Evolutionary conservation across 163 green algal genomes (phyloP).

Genomic region (Scenedesmus sp.): DNA sequence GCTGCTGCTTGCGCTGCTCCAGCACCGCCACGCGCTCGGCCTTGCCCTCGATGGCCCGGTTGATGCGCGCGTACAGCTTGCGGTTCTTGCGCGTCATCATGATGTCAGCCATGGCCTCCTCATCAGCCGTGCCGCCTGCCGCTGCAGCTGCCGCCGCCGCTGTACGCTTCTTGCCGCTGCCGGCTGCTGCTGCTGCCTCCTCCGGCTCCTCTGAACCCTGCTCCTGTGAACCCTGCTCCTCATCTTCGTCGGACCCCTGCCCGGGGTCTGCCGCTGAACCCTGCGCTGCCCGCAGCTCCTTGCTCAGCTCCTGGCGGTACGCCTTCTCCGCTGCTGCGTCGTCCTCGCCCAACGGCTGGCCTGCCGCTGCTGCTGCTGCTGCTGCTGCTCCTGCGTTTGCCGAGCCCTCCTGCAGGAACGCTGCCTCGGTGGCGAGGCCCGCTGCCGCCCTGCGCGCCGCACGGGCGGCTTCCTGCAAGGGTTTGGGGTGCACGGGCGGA

Average conservation of each 20-base stretch:
- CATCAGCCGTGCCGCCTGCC: constrained; percentile 63
- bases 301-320: constrained; percentile 82
- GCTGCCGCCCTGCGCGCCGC: constrained; percentile 62
- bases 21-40: constrained; percentile 59
- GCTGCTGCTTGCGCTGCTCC: constrained; percentile 49
- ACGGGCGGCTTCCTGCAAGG: constrained; percentile 65
- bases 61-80: constrained; percentile 92
- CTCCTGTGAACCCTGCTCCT: constrained; percentile 13
- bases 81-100: constrained; percentile 94
- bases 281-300: constrained; percentile 76
- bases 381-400: constrained; percentile 59
- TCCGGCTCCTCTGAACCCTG: background rate
- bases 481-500: background rate
- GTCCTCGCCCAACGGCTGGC: constrained; percentile 38
- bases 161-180: background rate
- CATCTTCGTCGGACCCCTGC: constrained; percentile 43
- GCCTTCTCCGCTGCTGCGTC: constrained; percentile 69
- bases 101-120: constrained; percentile 82
- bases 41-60: constrained; percentile 71
- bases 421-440: constrained; percentile 53
- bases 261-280: constrained; percentile 10
- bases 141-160: constrained; percentile 30
- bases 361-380: constrained; percentile 62
- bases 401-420: constrained; percentile 58
- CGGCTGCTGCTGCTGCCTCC: constrained; percentile 18